Conservation (phyloP, 768 basidiomycete species). For the Collybia sordida region DNA sequence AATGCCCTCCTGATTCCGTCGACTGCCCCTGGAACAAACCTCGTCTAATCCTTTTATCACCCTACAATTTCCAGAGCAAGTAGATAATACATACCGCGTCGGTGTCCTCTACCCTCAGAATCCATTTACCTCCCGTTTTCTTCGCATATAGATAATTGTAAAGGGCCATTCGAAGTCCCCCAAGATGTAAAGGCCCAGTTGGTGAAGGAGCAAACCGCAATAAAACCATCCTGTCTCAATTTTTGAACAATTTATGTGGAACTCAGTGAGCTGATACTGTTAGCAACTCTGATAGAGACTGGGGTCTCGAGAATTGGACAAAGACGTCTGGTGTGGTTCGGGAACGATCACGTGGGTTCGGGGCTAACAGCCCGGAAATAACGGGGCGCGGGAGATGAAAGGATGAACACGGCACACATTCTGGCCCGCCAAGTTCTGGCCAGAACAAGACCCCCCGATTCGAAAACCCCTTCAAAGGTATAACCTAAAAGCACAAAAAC, state of each 20-base stretch:
- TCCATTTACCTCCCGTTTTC: constrained; percentile 84
- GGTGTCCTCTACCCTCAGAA: constrained; percentile 93
- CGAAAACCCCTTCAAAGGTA: too few species aligned
- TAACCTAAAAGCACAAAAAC: too few species aligned
- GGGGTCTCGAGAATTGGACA: too few species aligned
- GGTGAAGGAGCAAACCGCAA: constrained; percentile 97
- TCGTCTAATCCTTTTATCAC: constrained; percentile 47
- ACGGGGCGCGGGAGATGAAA: too few species aligned
- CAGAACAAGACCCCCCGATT: too few species aligned
- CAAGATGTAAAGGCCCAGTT: constrained; percentile 91
- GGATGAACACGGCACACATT: too few species aligned
- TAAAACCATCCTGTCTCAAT: constrained; percentile 45
- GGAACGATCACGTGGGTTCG: too few species aligned
- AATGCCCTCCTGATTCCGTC: constrained; percentile 76
- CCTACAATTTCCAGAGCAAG: neutral
- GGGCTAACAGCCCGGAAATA: too few species aligned
- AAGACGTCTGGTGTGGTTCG: too few species aligned
- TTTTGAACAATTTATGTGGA: neutral
- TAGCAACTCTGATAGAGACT: too few species aligned
- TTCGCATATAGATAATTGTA: constrained; percentile 88
- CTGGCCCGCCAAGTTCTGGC: too few species aligned
- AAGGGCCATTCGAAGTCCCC: constrained; percentile 90
- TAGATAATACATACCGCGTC: constrained; percentile 62
- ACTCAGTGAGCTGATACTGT: too few species aligned
- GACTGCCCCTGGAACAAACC: constrained; percentile 81